Base-by-base conservation (phyloP, 139 green algal species). In the Bryopsis sp. region DNA sequence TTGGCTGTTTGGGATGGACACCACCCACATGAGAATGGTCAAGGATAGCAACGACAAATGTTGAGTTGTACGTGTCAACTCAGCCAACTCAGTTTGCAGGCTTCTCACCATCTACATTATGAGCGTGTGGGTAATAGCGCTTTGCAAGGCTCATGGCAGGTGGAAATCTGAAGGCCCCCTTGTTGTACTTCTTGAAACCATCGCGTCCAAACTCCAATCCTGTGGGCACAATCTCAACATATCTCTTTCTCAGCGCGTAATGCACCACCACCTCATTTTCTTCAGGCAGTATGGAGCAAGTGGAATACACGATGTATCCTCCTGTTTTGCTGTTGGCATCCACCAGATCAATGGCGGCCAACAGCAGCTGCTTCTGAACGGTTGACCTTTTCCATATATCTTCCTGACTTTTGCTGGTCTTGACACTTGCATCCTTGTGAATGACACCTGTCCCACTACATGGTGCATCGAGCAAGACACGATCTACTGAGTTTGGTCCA, bases 381-480 rank as follows among this genome's bases (percentile, higher is more conserved):
- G 92, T 76, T 0, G 87, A 85, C 75, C 88, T 95, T 33, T 89
- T 83, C 77, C 85, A 93, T 70, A 99, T 96, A 78, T 99, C 95
- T 8, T 86, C 72, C 64, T 86, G 75, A 58, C 46, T 79, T 80
- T 97, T 97, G 74, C 61, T 84, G 39, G 70, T 76, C 79, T 98
- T 98, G 36, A 96, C 91, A 11, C 81, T 86, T 8, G 87, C 76
- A 82, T 98, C 93, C 78, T 98, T 98, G 64, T 80, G 81, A 38
- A 98, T 87, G 35, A 98, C 92, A 0, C 95, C 95, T n/a, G 93
- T 98, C 37, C 95, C 95, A n/a, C 69, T 89, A 85, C 95, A 99
- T 29, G 94, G 94, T 1, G 95, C 94, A 60, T 99, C 95, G 60
- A 99, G 84, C 76, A 99, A 86, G 57, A 95, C 95, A 2, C 95